A percentile compares a stretch with the other conserved stretches of the same genome.
These are phyloP conservation scores for Gardenia jasminoides DNA, from an alignment of 257 asterid genomes.

Conservation along the genomic window DNA sequence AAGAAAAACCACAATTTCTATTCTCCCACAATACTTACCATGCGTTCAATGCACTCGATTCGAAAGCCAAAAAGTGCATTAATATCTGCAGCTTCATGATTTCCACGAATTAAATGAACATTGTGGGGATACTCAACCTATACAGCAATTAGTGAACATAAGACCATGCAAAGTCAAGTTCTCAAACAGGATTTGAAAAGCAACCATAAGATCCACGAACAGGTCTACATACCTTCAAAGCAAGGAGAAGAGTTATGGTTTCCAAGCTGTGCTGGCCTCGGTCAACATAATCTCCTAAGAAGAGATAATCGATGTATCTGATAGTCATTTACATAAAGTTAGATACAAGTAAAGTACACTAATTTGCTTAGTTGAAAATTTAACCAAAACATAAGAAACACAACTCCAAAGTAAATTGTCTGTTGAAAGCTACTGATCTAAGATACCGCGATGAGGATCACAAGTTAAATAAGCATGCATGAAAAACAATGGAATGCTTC, in stretches of 20 bases:
- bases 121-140: conserved; percentile 90
- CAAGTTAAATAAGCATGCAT: not conserved
- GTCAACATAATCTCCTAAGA: conserved; percentile 99
- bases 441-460: not conserved
- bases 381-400: not conserved
- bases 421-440: not conserved
- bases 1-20: conserved; percentile 9
- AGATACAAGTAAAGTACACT: conserved; percentile 13
- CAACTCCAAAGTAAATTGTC: not conserved
- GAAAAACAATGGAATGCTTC: not conserved
- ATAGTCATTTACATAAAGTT: conserved; percentile 30
- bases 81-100: conserved; percentile 99
- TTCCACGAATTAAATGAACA: conserved; percentile 94
- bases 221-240: conserved; percentile 65
- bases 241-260: conserved; percentile 89
- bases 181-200: conserved; percentile 9
- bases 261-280: conserved; percentile 99
- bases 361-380: not conserved
- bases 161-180: conserved; percentile 20
- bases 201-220: conserved; percentile 17
- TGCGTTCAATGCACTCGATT: conserved; percentile 98
- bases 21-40: conserved; percentile 46
- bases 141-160: conserved; percentile 21
- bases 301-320: conserved; percentile 96
- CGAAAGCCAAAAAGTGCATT: conserved; percentile 99